Evolutionary conservation across 2,329 filamentous ascomycete genomes (phyloP), one percentile per base, ranked within the genome.

Genomic region (Nemania bipapillata): DNA sequence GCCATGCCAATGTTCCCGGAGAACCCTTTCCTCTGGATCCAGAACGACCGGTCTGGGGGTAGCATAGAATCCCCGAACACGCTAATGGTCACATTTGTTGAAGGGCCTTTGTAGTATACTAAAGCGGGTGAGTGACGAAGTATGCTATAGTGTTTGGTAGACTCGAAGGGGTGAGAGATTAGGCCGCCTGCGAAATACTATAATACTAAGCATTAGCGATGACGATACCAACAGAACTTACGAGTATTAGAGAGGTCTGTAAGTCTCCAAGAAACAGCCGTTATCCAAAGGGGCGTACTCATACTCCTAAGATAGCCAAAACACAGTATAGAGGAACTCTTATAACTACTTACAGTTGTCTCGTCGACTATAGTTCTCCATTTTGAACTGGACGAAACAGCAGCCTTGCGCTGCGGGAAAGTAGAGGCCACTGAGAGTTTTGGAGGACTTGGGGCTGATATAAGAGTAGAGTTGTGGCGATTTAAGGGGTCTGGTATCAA

Each of bases 1-100:
- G 84, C 84, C 86, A 92, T 91, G 20, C 91, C 91, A 56, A 89
- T 84, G 74, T 90, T 89, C 4, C 91, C 91, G 0, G 88, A 89
- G 80, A 84, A 91, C 1, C 90, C 91, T 71, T 89, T 90, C 66
- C 85, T 85, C 79, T 92, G 90, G 28, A 92, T 80, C 88, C 89
- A 92, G 15, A 92, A 76, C 0, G 86, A 87, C 6, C 90, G 84
- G 26, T 86, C 84, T 0, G 79, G 62, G 0, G 90, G 88, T 0
- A 92, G 76, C 0, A 85, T 84, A 1, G 80, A 78, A 69, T 90
- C 86, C 0, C 85, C 86, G 73, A 92, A 89, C 54, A 92, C 83
- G 1, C 89, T 90, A 45, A 93, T 82, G 3, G 86, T 83, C 4
- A 92, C 82, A 7, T 86, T 88, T 0, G 91, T 93, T 3, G 83